Base-by-base conservation (phyloP, 768 basidiomycete genomes). In the Macrolepiota albuminosa region DNA sequence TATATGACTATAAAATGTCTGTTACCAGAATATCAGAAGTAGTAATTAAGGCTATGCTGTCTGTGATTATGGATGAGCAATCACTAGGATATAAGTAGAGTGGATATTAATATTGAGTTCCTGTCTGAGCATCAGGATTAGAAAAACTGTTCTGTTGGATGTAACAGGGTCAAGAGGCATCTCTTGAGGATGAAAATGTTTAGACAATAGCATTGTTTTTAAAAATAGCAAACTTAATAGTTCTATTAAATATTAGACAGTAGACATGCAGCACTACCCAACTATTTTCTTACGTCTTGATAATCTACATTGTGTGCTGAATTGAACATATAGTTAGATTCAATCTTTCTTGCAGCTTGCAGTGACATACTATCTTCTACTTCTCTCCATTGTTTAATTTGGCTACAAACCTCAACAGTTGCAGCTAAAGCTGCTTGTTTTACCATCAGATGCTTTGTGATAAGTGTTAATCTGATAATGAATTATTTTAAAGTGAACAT, bases 331-430 rank as follows among this genome's bases (percentile, higher is more conserved):
- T 29, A 50, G 36, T 67, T 49, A 67, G 51, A 57, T 50, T 59
- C 34, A 9, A 26, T 54, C 48, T 57, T 55, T n/a, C 48, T 43
- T 36, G 43, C 45, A 45, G 24, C 39, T 56, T 51, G 64, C 26
- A 46, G 37, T 26, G 33, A 80, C 97, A 79, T 68, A 98, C 96
- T 93, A 71, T 98, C 97, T 78, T 98, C 97, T 0, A 99, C 97
- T 75, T 98, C 96, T n/a, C 97, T 97, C 97, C 97, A 99, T 52
- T 87, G 82, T 72, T 95, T 86, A 61, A 98, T 98, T 75, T 98
- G 96, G 70, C 93, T 95, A 63, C 87, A 81, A 0, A 99, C 96
- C 74, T 99, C 97, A 8, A 96, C 95, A 55, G 89, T 88, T 6
- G 93, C 83, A 0, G 92, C 93, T 53, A 85, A 72, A 2, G 95